Evolutionary conservation across 208 protist genomes (phyloP), one percentile per base, ranked within the genome.

Genomic region (Trypanosoma congolense): DNA sequence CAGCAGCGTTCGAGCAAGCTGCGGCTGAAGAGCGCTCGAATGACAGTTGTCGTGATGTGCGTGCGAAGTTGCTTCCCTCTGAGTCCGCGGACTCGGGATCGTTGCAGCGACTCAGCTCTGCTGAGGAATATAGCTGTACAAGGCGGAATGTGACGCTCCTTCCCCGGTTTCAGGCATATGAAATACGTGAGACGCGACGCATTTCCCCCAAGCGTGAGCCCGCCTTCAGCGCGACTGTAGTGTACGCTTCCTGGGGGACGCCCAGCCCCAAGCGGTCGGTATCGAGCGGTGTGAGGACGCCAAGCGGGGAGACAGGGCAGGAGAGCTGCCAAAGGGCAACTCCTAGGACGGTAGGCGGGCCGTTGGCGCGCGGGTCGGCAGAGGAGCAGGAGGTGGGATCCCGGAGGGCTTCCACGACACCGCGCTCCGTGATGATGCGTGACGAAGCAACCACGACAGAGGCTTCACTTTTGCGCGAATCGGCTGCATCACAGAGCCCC

Each of bases 11-110:
- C 21, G 42, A 46, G 18, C 18, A 46, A 24, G 21, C 21, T n/a
- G 42, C 42, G 21, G 42, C 42, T 25, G 42, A 46, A n/a, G 42
- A 46, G 21, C 42, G 42, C 6, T 22, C 33, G 12, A 38, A 12
- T 12, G 33, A 38, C 33, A 12, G 42, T 25, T 9, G 10, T 46
- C 42, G n/a, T 8, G 21, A 46, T 6, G n/a, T 46, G 42, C 18
- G 21, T 38, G 33, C 9, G 12, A 12, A 38, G 12, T 6, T 38
- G 33, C 9, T 12, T 38, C 6, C 33, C 6, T 6, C 6, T 6
- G 12, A 38, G 6, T 38, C 33, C 6, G 12, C 33, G 9, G 33
- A 38, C 6, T 38, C 6, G 6, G 9, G 12, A 38, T 38, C n/a
- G n/a, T n/a, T n/a, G n/a, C n/a, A n/a, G n/a, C n/a, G n/a, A n/a